Conservation (phyloP, 2,329 filamentous ascomycete species). For the Bertia moriformis region DNA sequence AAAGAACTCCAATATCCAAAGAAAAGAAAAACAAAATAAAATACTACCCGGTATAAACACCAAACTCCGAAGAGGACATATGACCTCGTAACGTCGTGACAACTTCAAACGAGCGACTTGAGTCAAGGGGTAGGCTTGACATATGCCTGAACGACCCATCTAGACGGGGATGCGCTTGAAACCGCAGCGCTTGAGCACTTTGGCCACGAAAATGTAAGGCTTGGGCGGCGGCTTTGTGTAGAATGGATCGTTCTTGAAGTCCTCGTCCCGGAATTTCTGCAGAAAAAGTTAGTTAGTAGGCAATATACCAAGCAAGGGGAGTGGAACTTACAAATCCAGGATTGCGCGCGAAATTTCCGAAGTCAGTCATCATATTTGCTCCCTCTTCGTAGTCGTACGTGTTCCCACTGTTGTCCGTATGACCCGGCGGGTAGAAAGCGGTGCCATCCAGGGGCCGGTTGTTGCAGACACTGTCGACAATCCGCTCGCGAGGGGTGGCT, state of each 20-base stretch:
- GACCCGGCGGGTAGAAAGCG: conserved; percentile 6
- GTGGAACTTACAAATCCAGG: neutral
- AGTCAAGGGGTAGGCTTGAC: too few relatives aligned
- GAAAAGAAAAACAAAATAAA: too few relatives aligned
- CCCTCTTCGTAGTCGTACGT: conserved; percentile 6
- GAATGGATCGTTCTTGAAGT: conserved; percentile 1
- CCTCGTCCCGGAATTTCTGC: neutral
- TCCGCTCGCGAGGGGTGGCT: conserved; percentile 5
- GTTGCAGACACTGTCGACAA: conserved; percentile 5
- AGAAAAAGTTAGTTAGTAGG: too few relatives aligned
- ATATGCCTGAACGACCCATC: too few relatives aligned
- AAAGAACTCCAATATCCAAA: too few relatives aligned
- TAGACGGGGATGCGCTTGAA: neutral
- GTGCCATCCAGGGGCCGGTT: conserved; percentile 6
- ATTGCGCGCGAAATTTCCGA: neutral
- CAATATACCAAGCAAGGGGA: too few relatives aligned
- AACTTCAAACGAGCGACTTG: too few relatives aligned
- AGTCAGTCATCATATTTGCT: neutral
- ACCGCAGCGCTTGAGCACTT: neutral
- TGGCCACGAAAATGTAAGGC: neutral
- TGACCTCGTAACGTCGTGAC: too few relatives aligned
- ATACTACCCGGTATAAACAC: too few relatives aligned
- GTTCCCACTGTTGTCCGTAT: conserved; percentile 3
- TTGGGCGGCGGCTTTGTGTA: neutral
- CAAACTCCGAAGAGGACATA: too few relatives aligned